Percentiles rank a stretch among this genome's conserved stretches.
Conservation (phyloP, 2,329 filamentous ascomycete species). For the Exophiala viscosa region DNA sequence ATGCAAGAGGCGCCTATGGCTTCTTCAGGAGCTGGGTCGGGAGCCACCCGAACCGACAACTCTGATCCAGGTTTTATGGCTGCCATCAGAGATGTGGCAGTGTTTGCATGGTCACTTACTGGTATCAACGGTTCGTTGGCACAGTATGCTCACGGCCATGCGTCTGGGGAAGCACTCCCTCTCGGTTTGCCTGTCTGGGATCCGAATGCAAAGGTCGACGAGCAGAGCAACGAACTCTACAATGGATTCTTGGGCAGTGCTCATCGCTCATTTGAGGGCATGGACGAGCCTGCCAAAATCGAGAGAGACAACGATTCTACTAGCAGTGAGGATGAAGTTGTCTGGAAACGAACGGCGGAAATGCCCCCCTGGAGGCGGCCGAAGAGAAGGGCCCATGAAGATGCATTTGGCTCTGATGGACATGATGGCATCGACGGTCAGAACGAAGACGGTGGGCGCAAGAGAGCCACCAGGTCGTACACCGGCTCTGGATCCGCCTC, state of each 20-base stretch:
- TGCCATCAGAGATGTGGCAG: constrained; percentile 76
- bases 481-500: constrained; percentile 5
- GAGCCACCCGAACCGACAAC: constrained; percentile 35
- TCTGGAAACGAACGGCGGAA: constrained; percentile 23
- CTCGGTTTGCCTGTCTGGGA: constrained; percentile 61
- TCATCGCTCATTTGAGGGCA: constrained; percentile 20
- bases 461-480: constrained; percentile 16
- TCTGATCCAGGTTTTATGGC: constrained; percentile 61
- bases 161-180: constrained; percentile 62
- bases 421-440: constrained; percentile 18
- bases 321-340: constrained; percentile 28
- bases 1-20: constrained; percentile 10
- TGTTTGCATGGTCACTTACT: constrained; percentile 80
- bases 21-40: constrained; percentile 38
- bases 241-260: constrained; percentile 28
- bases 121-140: constrained; percentile 75
- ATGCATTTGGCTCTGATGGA: constrained; percentile 25
- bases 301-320: constrained; percentile 15
- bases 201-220: constrained; percentile 32
- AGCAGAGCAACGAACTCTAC: constrained; percentile 15
- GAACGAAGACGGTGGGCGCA: constrained; percentile 16
- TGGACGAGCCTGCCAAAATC: constrained; percentile 5
- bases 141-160: constrained; percentile 59
- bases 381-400: constrained; percentile 25
- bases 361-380: constrained; percentile 25